phyloP scores from a whole-genome alignment of 2,329 filamentous ascomycete species.

The Colletotrichum somersetense region DNA sequence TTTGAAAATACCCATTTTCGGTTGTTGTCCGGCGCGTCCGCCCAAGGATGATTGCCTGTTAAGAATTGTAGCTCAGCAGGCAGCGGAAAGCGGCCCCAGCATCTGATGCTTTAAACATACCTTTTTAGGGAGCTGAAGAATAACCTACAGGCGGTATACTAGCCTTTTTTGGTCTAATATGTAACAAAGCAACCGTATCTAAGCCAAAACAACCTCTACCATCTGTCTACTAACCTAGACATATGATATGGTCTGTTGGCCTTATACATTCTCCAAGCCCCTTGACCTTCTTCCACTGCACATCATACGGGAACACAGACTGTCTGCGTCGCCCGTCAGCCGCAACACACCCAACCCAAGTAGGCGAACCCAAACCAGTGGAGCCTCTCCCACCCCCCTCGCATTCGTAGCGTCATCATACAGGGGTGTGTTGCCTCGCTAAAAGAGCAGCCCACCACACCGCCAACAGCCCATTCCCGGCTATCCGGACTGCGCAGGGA shows the following conservation, averaged over 20 bases:
- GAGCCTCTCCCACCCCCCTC: not conserved
- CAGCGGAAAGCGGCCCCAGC: not conserved
- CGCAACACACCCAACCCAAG: not conserved
- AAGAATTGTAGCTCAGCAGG: not conserved
- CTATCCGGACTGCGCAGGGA: slow-evolving; percentile 1
- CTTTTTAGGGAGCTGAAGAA: too few species aligned
- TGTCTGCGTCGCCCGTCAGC: not conserved
- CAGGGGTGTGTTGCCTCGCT: slow-evolving; percentile 7
- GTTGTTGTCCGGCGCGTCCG: not conserved
- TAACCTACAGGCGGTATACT: not conserved
- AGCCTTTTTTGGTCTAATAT: not conserved
- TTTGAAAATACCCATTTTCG: too few species aligned
- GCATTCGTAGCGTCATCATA: slow-evolving; percentile 8
- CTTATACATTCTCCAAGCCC: not conserved
- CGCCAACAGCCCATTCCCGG: not conserved
- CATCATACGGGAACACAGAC: not conserved
- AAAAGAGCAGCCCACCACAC: not conserved
- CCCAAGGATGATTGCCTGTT: not conserved
- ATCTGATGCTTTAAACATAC: not conserved
- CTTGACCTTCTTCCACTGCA: not conserved
- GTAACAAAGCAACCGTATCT: not conserved
- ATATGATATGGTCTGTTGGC: not conserved
- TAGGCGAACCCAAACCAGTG: not conserved
- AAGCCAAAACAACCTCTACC: not conserved
- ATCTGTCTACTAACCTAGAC: not conserved